Conservation (phyloP, 192 early-diverging fungal species). For the Backusella liffmaniae region DNA sequence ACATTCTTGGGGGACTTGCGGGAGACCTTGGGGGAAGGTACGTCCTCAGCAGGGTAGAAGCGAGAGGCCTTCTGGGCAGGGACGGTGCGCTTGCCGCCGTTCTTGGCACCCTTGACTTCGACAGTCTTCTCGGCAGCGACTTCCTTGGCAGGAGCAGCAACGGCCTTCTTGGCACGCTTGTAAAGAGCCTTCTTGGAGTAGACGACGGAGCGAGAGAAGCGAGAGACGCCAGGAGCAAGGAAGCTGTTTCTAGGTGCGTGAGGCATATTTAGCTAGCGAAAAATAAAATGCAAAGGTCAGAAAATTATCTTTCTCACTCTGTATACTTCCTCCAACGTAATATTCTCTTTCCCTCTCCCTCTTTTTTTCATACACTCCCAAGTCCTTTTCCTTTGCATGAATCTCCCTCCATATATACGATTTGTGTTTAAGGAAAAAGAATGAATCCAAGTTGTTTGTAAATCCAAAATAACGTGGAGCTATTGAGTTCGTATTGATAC, state of each 20-base stretch:
- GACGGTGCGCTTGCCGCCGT: conserved; percentile 71
- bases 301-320: neutral
- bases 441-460: neutral
- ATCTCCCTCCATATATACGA: neutral
- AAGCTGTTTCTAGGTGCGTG: conserved; percentile 76
- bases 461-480: neutral
- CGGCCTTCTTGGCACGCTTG: conserved; percentile 79
- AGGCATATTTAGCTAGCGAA: conserved; percentile 46
- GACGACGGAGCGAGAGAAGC: conserved; percentile 78
- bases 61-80: conserved; percentile 66
- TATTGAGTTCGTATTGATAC: neutral
- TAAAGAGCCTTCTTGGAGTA: conserved; percentile 88
- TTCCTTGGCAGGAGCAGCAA: conserved; percentile 47
- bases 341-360: neutral
- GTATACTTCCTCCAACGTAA: neutral
- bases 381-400: neutral
- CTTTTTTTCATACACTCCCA: neutral
- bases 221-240: conserved; percentile 83
- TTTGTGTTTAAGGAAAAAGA: neutral
- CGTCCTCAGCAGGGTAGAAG: conserved; percentile 88
- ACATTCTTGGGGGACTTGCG: conserved; percentile 75
- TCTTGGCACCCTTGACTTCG: conserved; percentile 80
- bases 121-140: conserved; percentile 63
- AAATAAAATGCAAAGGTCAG: neutral
- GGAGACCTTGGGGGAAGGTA: conserved; percentile 70